Conservation (phyloP, 2,329 filamentous ascomycete species). For the Xylariales sp. region DNA sequence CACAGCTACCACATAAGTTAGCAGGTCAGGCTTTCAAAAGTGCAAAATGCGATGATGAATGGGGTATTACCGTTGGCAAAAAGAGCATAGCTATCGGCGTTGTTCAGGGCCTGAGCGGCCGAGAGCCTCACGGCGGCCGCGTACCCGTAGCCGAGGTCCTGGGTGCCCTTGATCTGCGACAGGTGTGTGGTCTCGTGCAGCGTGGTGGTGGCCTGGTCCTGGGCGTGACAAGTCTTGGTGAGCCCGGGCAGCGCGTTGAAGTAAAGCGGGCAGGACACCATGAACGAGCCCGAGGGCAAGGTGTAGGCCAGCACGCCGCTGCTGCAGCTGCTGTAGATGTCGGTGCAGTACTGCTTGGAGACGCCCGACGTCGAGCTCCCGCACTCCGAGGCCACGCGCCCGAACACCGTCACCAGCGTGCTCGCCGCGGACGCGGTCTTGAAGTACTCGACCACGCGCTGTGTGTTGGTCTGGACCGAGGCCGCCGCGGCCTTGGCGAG, state of each 20-base stretch:
- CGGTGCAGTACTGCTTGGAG: constrained; percentile 10
- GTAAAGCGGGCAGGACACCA: constrained; percentile 59
- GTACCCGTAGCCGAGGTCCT: constrained; percentile 52
- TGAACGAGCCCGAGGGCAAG: constrained; percentile 45
- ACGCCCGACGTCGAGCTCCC: constrained; percentile 38
- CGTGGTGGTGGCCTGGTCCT: constrained; percentile 62
- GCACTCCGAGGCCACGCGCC: constrained; percentile 49
- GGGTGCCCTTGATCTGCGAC: constrained; percentile 52
- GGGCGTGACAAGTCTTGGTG: constrained; percentile 50
- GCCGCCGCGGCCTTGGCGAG: constrained; percentile 49
- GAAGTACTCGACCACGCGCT: constrained; percentile 59
- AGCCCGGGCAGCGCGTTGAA: constrained; percentile 50
- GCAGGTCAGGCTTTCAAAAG: too few relatives aligned
- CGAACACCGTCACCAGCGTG: constrained; percentile 46
- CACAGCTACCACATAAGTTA: constrained; percentile 19
- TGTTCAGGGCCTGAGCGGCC: constrained; percentile 47
- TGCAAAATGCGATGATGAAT: constrained; percentile 62
- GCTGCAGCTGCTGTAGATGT: constrained; percentile 23
- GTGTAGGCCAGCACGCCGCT: constrained; percentile 57
- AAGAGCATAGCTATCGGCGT: constrained; percentile 56
- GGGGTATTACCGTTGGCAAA: constrained; percentile 46
- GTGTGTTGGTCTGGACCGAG: constrained; percentile 44
- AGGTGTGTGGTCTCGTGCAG: constrained; percentile 64
- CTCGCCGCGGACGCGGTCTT: constrained; percentile 42
- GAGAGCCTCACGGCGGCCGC: constrained; percentile 45